Evolutionary conservation across 225 moss, liverwort and hornwort genomes (phyloP), one percentile per base, ranked within the genome.

Genomic region (Marchantia polymorpha): DNA sequence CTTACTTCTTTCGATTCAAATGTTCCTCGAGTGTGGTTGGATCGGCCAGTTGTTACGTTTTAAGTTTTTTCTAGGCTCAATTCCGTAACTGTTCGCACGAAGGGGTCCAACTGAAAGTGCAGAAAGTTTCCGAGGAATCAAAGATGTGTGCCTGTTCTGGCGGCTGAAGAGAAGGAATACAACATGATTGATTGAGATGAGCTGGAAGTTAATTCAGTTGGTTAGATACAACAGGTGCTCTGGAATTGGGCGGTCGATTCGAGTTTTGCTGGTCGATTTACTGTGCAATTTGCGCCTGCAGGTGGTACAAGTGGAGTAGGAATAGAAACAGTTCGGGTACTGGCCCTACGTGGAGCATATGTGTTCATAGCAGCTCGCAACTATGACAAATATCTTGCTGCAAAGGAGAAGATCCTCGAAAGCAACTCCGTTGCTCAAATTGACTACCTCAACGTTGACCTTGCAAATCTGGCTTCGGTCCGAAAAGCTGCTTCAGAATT

Each of bases 281-380:
- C 7, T 22, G 49, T 47, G 54, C 22, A 20, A 47, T 29, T 50
- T 31, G 58, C 48, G 20, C 25, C 20, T 73, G 66, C 78, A 85
- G 83, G 88, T 67, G 69, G 78, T 49, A 74, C 89, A 6, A 67
- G 64, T 65, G 86, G 86, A 22, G 82, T 89, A 25, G 86, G 86
- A 26, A 78, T 77, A 52, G 86, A 86, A 67, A 86, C 86, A 19
- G 80, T 60, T 1, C 79, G 89, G 3, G 82, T 86, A 16, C 65
- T 89, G 56, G 86, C 84, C n/a, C 77, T 84, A 73, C 75, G 83
- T 26, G 83, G 84, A 30, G 87, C 83, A 3, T 86, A 81, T 66
- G 89, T 87, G 46, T 82, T 83, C 50, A 75, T 89, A 23, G 89
- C 77, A 0, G 81, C 81, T 17, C 84, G 81, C 58, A 83, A 87